phyloP scores from a whole-genome alignment of 2,329 filamentous ascomycete genomes.

The Atkinsonella hypoxylon region DNA sequence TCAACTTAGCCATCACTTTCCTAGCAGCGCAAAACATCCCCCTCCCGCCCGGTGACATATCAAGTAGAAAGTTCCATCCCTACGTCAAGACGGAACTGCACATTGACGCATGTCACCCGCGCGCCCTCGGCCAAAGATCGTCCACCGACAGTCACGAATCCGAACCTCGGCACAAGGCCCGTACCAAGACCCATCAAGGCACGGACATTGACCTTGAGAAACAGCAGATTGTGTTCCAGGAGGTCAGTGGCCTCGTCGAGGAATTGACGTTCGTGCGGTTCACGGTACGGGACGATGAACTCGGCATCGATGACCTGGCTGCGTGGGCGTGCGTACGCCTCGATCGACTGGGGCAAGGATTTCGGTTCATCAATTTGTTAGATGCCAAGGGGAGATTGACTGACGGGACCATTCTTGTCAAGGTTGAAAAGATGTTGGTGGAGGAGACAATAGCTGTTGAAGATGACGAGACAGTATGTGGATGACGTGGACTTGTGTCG shows the following conservation, averaged over 20 bases:
- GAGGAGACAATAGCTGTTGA: conserved; percentile 1
- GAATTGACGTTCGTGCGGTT: conserved; percentile 67
- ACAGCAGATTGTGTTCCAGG: conserved; percentile 45
- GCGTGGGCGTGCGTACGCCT: conserved; percentile 85
- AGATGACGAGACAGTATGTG: background rate
- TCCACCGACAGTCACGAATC: conserved; percentile 28
- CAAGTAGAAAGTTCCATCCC: conserved; percentile 51
- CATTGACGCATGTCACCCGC: conserved; percentile 51
- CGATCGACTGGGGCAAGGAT: conserved; percentile 65
- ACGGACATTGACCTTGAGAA: conserved; percentile 50
- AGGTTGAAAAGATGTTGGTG: conserved; percentile 50
- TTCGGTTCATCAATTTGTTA: conserved; percentile 64
- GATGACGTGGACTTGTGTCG: background rate
- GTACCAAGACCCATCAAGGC: conserved; percentile 46
- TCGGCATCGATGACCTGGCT: conserved; percentile 64
- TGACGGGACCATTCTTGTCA: conserved; percentile 60
- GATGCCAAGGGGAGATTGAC: conserved; percentile 55
- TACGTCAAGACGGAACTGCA: conserved; percentile 81
- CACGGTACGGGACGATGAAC: conserved; percentile 78
- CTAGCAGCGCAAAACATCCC: conserved; percentile 68
- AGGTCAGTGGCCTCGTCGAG: conserved; percentile 46
- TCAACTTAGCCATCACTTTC: conserved; percentile 62
- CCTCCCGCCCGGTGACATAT: conserved; percentile 42
- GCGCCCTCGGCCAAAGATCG: conserved; percentile 19
- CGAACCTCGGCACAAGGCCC: conserved; percentile 41